Percentiles rank a stretch among this genome's conserved stretches.
These are phyloP conservation scores for Senna siamea DNA, from an alignment of 306 rosid species.

Conservation along the genomic window DNA sequence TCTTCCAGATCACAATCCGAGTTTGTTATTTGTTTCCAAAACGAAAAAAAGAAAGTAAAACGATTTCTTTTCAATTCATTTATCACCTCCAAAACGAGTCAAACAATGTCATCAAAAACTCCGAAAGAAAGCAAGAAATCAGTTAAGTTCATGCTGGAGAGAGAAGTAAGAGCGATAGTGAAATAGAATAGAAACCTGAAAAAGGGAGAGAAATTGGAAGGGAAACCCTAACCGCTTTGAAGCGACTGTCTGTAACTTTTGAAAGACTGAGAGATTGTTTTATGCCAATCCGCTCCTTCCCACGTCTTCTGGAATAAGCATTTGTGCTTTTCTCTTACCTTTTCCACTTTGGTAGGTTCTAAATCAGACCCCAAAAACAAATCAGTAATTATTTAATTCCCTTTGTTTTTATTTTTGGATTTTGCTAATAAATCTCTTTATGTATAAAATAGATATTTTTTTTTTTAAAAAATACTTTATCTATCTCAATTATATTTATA, in stretches of 20 bases:
- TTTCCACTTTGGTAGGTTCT: neutral
- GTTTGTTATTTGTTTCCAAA: neutral
- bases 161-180: too few relatives aligned
- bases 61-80: neutral
- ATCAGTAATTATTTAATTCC: neutral
- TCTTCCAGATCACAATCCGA: neutral
- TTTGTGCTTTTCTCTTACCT: neutral
- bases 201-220: slow-evolving; percentile 2
- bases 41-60: neutral
- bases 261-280: neutral
- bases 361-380: neutral
- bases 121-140: neutral
- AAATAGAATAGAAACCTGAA: slow-evolving; percentile 18
- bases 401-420: too few relatives aligned
- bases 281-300: neutral
- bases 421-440: too few relatives aligned
- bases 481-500: too few relatives aligned
- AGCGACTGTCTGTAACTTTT: neutral
- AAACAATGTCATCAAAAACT: neutral
- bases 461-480: too few relatives aligned
- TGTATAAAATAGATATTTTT: too few relatives aligned
- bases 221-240: slow-evolving; percentile 31
- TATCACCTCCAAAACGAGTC: neutral
- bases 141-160: neutral
- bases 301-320: slow-evolving; percentile 10